Evolutionary conservation across 179 eudicot genomes (phyloP), one percentile per base, ranked within the genome.

Genomic region (Beta lomatogona): DNA sequence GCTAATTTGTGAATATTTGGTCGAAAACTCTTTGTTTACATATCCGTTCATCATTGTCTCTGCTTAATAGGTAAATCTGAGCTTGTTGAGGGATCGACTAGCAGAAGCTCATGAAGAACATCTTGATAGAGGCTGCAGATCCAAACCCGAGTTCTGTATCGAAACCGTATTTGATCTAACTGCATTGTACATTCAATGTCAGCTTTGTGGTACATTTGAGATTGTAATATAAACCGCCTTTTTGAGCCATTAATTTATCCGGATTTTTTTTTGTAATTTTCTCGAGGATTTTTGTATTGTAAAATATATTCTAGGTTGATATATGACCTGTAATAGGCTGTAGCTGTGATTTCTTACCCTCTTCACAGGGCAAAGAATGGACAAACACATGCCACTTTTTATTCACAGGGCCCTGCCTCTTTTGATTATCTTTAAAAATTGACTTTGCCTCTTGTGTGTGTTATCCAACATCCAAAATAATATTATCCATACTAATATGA

Each of bases 51-150:
- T 3, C 31, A n/a, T 45, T 73, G 14, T 44, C n/a, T 55, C 54
- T 67, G 58, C 21, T 19, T 15, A 18, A 45, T 80, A 95, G 99
- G 91, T 95, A 18, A 91, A 87, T 76, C 68, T 94, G 89, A 88
- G 80, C 66, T 78, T 87, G 65, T 81, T 95, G 82, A 82, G 83
- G 84, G 83, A 67, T 80, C 90, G 93, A 77, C 85, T 95, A 58
- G 98, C 90, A 63, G 96, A 95, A 88, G 93, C 93, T 84, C 91
- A 89, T 45, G 87, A 88, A 67, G 97, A 94, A 76, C 99, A 95
- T 88, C 88, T 91, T 80, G 92, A 91, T 75, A 88, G 89, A 80
- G 97, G 99, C 64, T 96, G 99, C 90, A 90, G 87, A 78, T 83
- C 87, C 64, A 91, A 85, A 84, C 97, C 99, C 1, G 89, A 88